Conservation (phyloP, 2,329 filamentous ascomycete species). For the Rachicladosporium sp. region DNA sequence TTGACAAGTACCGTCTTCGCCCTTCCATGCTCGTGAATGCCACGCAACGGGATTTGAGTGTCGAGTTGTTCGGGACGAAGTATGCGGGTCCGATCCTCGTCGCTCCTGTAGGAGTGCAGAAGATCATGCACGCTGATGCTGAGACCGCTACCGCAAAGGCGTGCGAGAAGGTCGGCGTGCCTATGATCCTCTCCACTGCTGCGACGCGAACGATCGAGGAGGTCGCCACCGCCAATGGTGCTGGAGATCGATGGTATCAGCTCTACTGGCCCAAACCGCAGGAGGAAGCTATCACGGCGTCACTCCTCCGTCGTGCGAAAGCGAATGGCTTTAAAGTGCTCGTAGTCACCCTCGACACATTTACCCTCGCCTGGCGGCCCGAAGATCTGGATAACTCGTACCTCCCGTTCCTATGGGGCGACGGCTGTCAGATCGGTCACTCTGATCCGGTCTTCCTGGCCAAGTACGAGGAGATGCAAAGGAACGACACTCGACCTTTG, state of each 20-base stretch:
- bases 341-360: constrained; percentile 63
- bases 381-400: constrained; percentile 14
- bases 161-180: constrained; percentile 47
- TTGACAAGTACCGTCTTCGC: constrained; percentile 27
- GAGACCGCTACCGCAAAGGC: constrained; percentile 54
- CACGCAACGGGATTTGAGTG: constrained; percentile 19
- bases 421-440: constrained; percentile 47
- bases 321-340: constrained; percentile 51
- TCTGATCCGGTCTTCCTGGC: constrained; percentile 45
- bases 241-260: constrained; percentile 35
- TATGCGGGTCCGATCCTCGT: constrained; percentile 40
- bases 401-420: constrained; percentile 52
- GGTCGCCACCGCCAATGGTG: constrained; percentile 45
- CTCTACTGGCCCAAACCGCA: constrained; percentile 53
- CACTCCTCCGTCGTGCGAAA: constrained; percentile 50
- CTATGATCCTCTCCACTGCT: constrained; percentile 57
- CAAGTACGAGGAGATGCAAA: constrained; percentile 28
- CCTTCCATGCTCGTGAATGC: constrained; percentile 30
- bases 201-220: constrained; percentile 53
- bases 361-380: constrained; percentile 56
- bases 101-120: constrained; percentile 27
- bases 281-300: constrained; percentile 49
- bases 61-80: constrained; percentile 11
- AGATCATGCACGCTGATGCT: constrained; percentile 52
- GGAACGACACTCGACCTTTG: constrained; percentile 20